Percentiles rank a stretch among this genome's conserved stretches.
Conservation (phyloP, 2,329 filamentous ascomycete genomes). For the Cladosporium sp. region DNA sequence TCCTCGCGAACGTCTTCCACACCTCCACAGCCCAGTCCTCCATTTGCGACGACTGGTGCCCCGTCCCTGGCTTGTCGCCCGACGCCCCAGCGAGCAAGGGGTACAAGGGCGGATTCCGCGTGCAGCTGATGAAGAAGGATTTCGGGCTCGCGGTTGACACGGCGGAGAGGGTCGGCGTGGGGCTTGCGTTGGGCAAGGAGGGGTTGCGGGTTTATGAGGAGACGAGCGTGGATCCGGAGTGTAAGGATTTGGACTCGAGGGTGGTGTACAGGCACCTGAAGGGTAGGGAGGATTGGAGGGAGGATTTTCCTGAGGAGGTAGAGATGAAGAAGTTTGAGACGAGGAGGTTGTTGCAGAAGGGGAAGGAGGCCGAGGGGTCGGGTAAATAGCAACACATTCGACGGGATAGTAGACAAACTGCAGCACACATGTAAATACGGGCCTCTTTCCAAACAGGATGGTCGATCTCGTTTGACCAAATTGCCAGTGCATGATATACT, state of each 20-base stretch:
- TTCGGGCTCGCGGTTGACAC: conserved; percentile 50
- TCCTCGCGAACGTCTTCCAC: conserved; percentile 47
- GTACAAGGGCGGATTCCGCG: conserved; percentile 51
- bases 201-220: conserved; percentile 48
- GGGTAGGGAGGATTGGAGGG: conserved; percentile 46
- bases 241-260: conserved; percentile 50
- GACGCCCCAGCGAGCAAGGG: conserved; percentile 44
- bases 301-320: conserved; percentile 21
- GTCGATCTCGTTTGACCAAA: no score
- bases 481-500: no score
- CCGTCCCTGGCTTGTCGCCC: conserved; percentile 45
- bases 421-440: no score
- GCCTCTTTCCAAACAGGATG: no score
- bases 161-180: conserved; percentile 47
- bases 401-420: neutral
- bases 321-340: conserved; percentile 26
- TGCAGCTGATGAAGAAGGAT: conserved; percentile 56
- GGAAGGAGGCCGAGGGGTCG: conserved; percentile 16
- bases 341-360: conserved; percentile 19
- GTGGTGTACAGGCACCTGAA: conserved; percentile 53
- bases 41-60: conserved; percentile 47
- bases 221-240: conserved; percentile 46
- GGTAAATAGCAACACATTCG: neutral
- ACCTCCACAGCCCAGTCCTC: conserved; percentile 48
- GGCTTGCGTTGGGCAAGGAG: conserved; percentile 44